phyloP scores from a whole-genome alignment of 2,329 filamentous ascomycete genomes.

The Claviceps capensis region DNA sequence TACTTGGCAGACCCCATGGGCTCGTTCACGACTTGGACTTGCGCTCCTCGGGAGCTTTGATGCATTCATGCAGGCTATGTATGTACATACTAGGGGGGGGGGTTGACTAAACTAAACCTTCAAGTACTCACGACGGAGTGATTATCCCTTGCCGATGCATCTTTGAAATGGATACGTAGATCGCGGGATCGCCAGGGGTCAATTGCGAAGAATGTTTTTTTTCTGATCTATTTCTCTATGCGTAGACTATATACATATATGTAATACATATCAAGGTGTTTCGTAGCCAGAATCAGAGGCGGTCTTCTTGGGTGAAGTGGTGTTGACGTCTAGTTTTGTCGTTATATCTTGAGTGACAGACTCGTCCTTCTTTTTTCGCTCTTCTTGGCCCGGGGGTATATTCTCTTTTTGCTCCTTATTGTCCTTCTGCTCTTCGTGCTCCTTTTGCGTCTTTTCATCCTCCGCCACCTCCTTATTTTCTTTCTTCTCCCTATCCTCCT shows the following conservation, averaged over 20 bases:
- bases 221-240: background rate
- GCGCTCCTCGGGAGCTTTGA: no score
- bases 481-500: background rate
- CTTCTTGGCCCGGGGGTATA: background rate
- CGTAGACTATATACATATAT: no score
- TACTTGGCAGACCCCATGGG: no score
- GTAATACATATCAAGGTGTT: conserved; percentile 9
- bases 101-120: no score
- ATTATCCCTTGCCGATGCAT: no score
- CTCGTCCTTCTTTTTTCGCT: conserved; percentile 3
- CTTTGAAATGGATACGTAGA: no score
- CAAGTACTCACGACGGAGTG: no score
- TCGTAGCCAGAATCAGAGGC: conserved; percentile 22
- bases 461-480: background rate
- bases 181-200: no score
- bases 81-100: no score
- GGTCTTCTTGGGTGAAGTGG: conserved; percentile 12
- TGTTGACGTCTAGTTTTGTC: background rate
- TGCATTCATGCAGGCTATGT: no score
- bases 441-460: no score
- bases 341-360: background rate
- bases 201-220: background rate
- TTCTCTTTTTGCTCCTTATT: background rate
- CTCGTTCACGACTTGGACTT: no score
- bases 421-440: background rate